Evolutionary conservation across 2,329 filamentous ascomycete species (phyloP).

Genomic region (Fusarium albidum): DNA sequence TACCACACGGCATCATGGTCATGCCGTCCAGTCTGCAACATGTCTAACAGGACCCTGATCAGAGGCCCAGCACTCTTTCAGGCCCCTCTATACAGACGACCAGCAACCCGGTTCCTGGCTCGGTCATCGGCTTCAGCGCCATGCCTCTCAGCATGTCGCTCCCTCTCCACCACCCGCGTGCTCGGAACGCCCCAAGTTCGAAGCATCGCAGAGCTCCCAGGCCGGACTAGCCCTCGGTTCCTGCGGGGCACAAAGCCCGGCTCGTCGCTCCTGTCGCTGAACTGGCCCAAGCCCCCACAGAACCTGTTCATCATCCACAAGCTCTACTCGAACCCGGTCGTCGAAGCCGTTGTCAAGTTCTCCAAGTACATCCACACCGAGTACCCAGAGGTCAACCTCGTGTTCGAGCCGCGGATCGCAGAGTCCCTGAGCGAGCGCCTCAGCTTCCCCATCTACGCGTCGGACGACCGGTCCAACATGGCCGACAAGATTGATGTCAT

Average conservation of each 20-base stretch:
- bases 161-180: conserved; percentile 58
- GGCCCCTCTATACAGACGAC: conserved; percentile 5
- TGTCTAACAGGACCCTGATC: conserved; percentile 31
- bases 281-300: conserved; percentile 62
- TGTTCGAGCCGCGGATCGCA: conserved; percentile 83
- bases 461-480: conserved; percentile 60
- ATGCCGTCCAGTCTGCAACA: conserved; percentile 22
- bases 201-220: conserved; percentile 46
- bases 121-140: background rate
- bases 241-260: conserved; percentile 53
- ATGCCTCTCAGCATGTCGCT: conserved; percentile 38
- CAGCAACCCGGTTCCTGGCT: background rate
- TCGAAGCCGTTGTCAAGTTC: conserved; percentile 61
- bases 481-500: conserved; percentile 87
- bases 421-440: conserved; percentile 74
- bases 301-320: conserved; percentile 68
- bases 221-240: conserved; percentile 47
- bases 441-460: conserved; percentile 76
- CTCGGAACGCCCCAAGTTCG: conserved; percentile 45
- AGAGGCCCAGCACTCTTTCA: conserved; percentile 26
- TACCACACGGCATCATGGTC: conserved; percentile 14
- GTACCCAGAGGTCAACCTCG: conserved; percentile 81
- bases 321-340: conserved; percentile 62
- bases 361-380: conserved; percentile 78
- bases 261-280: conserved; percentile 63